Conservation (phyloP, 2,329 filamentous ascomycete genomes). For the Decorospora gaudefroyi region DNA sequence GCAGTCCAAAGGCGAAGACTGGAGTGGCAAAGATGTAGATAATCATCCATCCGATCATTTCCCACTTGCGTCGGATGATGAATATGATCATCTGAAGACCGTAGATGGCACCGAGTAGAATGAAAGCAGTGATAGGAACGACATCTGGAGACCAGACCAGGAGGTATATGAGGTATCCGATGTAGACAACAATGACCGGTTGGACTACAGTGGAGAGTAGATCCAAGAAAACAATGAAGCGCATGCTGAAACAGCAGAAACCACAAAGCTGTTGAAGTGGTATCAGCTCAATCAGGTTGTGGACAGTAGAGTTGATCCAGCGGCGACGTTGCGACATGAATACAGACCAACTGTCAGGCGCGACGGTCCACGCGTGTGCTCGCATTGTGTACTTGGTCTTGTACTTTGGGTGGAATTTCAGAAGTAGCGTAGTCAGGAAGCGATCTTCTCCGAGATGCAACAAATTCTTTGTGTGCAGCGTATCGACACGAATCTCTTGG, state of each 20-base stretch:
- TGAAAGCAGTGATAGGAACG: constrained; percentile 82
- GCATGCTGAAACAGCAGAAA: constrained; percentile 99
- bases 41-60: constrained; percentile 99
- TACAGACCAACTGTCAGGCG: constrained; percentile 89
- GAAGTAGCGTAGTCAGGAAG: constrained; percentile 89
- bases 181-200: constrained; percentile 87
- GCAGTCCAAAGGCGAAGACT: constrained; percentile 86
- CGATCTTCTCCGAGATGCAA: constrained; percentile 96
- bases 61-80: constrained; percentile 94
- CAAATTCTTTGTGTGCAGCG: constrained; percentile 97
- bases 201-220: constrained; percentile 89
- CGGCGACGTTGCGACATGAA: constrained; percentile 98
- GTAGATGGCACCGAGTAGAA: constrained; percentile 93
- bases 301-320: constrained; percentile 99
- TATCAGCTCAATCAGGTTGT: constrained; percentile 95
- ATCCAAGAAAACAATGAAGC: constrained; percentile 95
- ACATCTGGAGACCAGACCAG: constrained; percentile 64
- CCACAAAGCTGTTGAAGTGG: constrained; percentile 92
- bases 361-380: constrained; percentile 95
- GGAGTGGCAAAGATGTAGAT: constrained; percentile 91
- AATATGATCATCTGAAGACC: constrained; percentile 97
- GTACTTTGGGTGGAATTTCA: constrained; percentile 90
- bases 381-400: constrained; percentile 97
- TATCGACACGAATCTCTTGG: constrained; percentile 92
- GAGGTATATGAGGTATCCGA: constrained; percentile 83